Base-by-base conservation (phyloP, 2,329 filamentous ascomycete genomes). In the Mycogone perniciosa region DNA sequence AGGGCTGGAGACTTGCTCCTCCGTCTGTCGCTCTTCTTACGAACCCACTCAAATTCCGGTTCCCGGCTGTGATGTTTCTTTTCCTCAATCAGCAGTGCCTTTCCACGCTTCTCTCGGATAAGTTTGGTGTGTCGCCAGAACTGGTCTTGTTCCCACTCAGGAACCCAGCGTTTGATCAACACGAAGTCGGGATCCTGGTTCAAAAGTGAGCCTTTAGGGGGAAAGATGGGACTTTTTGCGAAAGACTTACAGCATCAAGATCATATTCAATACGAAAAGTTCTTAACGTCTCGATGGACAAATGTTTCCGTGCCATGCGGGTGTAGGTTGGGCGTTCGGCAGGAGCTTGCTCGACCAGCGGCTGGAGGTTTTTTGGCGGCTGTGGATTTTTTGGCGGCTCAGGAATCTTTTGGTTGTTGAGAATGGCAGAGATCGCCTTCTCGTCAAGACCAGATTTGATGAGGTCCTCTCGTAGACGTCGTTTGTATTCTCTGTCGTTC, bases 101-200 rank as follows among this genome's bases (percentile, higher is more conserved):
- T 75, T 42, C 63, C 64, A 6, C 74, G 71, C 62, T 73, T 75
- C 60, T 82, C 78, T n/a, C 83, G 82, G 55, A 88, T 64, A 40
- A 76, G 71, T 54, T 76, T 76, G 3, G 86, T 89, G 67, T 90
- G 85, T 40, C 80, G 77, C 77, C 87, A 91, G 44, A 89, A 76
- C 51, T 81, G 72, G 52, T 88, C 79, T 61, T 89, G 86, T 63
- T 89, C 80, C 54, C 80, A 78, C 58, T 89, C 82, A 4, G 81
- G 79, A 46, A 90, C 81, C 81, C 81, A 88, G 50, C 82, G 76
- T 67, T 86, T 87, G 69, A 90, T 86, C 53, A 91, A 67, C 50
- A 90, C 73, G 59, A 81, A 90, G 43, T 86, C 81, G 13, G 80
- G 76, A 60, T 90, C 84, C 75, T 82, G 57, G 39, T 49, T 6